Evolutionary conservation across 306 rosid genomes (phyloP).

Genomic region (Ormosia semicastrata): DNA sequence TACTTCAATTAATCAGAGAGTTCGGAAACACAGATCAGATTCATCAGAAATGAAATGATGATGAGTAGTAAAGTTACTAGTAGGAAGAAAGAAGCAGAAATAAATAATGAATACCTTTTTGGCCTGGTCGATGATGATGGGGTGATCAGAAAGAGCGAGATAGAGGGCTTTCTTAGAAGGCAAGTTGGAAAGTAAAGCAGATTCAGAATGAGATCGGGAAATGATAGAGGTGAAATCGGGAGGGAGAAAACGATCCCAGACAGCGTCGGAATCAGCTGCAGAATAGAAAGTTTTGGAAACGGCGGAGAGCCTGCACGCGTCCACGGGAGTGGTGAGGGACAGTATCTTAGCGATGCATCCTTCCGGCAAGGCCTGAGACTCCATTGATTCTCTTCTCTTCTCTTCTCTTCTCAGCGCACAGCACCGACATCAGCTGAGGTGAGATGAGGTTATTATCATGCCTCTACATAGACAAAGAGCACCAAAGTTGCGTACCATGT

Average conservation of each 20-base stretch:
- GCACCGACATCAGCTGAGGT: too few species aligned
- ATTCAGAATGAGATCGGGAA: background rate
- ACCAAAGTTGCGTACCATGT: too few species aligned
- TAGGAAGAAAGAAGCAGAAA: background rate
- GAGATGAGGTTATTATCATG: too few species aligned
- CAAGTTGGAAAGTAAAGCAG: background rate
- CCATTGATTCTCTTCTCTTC: background rate
- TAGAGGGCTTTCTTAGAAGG: constrained; percentile 21
- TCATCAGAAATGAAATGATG: too few species aligned
- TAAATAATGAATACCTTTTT: background rate
- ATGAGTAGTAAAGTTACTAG: too few species aligned
- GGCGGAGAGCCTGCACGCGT: background rate
- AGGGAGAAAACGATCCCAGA: constrained; percentile 23
- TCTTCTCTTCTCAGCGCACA: too few species aligned
- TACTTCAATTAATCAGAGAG: background rate
- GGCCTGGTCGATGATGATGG: constrained; percentile 21
- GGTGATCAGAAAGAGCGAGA: constrained; percentile 14
- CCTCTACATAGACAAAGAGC: too few species aligned
- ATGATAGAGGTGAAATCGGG: background rate
- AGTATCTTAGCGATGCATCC: constrained; percentile 24
- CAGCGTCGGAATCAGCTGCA: background rate
- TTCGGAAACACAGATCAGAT: too few species aligned
- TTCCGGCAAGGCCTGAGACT: background rate
- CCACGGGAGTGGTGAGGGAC: background rate
- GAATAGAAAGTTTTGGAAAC: background rate